Base-by-base conservation (phyloP, 768 basidiomycete genomes). In the Xanthoconium purpureum region DNA sequence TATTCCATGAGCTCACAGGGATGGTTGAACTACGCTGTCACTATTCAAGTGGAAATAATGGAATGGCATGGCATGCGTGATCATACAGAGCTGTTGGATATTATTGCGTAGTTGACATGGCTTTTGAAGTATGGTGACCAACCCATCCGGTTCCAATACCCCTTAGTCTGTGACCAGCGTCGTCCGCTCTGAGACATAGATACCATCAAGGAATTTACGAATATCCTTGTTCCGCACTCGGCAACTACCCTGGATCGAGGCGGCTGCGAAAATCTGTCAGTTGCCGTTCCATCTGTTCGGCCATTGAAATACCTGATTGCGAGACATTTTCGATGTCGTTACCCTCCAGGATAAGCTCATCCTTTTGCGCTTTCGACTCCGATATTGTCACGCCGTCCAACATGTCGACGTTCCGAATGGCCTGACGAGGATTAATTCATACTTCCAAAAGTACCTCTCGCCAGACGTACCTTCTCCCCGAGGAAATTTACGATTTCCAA, bases 141-240 rank as follows among this genome's bases (percentile, higher is more conserved):
- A 57, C 55, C 49, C 44, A 50, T 58, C 47, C 49, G 43, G 49
- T 40, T 40, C 46, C 49, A 45, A 52, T 28, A 37, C 42, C 52
- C 14, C 50, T 56, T 69, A 81, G 50, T 83, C 75, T 28, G 82
- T 84, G 56, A 72, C 58, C 47, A 76, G 64, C 14, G 87, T 86
- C 56, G 84, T 83, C 78, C 84, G 87, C 67, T 89, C 88, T 37
- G 92, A 94, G 58, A 94, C 91, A 66, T 94, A 94, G 77, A 94
- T 84, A 73, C 92, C 90, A 71, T 95, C 92, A 73, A 97, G 80
- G 83, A 98, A 97, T 82, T 98, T 97, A 68, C 96, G 93, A 77
- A 98, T 98, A 82, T 96, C 96, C 82, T 99, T 99, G 88, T 98
- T 97, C 75, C 93, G 89, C 69, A 99, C 97, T 65, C 88, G 85